Conservation (phyloP, 1,284 basidiomycete genomes). For the Puccinia polysora region DNA sequence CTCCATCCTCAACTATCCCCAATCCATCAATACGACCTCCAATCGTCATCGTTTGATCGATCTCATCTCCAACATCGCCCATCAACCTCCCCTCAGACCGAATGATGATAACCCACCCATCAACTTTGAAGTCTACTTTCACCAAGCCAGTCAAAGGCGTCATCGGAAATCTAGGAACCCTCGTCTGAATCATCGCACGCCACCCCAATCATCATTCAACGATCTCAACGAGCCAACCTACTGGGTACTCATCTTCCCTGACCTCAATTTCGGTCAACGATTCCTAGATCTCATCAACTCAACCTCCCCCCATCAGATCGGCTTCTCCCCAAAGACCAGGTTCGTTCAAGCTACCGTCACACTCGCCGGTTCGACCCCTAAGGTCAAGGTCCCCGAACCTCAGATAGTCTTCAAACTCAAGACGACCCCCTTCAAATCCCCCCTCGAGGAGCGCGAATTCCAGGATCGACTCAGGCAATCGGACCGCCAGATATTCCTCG, state of each 20-base stretch:
- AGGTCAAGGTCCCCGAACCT: slow-evolving; percentile 3
- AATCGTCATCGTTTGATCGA: slow-evolving; percentile 14
- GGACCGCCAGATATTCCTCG: not conserved
- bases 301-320: not conserved
- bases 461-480: not conserved
- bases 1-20: slow-evolving; percentile 5
- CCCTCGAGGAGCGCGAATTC: not conserved
- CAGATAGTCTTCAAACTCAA: slow-evolving; percentile 19
- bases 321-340: slow-evolving; percentile 3
- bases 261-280: slow-evolving; percentile 10
- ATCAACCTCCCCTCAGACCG: slow-evolving; percentile 15
- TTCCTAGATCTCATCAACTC: slow-evolving; percentile 13
- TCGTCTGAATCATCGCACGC: not conserved
- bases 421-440: not conserved
- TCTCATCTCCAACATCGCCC: slow-evolving; percentile 21
- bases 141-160: not conserved
- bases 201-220: not conserved
- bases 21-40: not conserved
- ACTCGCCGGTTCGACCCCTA: not conserved
- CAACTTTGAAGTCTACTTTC: slow-evolving; percentile 26
- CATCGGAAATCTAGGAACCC: not conserved
- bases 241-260: slow-evolving; percentile 29
- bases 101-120: not conserved
- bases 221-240: not conserved
- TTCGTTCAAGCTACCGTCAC: slow-evolving; percentile 2